These are phyloP conservation scores for Vaccinium darrowii DNA, from an alignment of 148 eudicot genomes.

Conservation along the genomic window DNA sequence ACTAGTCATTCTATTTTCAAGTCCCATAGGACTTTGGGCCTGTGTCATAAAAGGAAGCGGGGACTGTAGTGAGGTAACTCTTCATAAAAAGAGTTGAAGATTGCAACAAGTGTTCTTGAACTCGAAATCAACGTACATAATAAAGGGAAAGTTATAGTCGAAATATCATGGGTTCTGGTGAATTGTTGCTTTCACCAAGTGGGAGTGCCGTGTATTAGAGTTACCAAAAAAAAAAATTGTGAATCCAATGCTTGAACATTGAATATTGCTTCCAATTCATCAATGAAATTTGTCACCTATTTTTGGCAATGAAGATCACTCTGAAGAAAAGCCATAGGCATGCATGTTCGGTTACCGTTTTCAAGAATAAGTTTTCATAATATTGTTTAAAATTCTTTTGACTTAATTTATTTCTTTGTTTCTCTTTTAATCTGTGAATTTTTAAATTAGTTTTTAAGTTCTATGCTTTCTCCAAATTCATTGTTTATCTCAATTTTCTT, in stretches of 20 bases:
- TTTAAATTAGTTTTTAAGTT: no score
- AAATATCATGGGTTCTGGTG: background rate
- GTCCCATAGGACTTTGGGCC: slow-evolving; percentile 18
- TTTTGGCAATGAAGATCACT: background rate
- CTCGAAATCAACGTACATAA: background rate
- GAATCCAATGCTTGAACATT: background rate
- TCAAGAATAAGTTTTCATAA: background rate
- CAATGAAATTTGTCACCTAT: background rate
- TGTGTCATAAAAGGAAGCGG: background rate
- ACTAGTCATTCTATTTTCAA: background rate
- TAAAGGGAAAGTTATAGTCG: background rate
- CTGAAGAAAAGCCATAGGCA: background rate
- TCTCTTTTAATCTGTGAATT: no score
- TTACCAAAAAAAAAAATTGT: no score
- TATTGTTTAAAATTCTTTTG: background rate
- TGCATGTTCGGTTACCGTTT: background rate
- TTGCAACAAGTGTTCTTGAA: slow-evolving; percentile 8
- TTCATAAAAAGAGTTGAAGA: background rate
- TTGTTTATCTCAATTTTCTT: no score
- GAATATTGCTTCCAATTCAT: background rate
- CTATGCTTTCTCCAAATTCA: no score
- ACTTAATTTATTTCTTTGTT: no score
- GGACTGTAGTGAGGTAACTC: no score
- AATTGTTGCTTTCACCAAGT: background rate
- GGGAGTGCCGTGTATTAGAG: no score